Percentiles rank a stretch among this genome's conserved stretches.
Conservation (phyloP, 2,329 filamentous ascomycete genomes). For the Alternaria burnsii region DNA sequence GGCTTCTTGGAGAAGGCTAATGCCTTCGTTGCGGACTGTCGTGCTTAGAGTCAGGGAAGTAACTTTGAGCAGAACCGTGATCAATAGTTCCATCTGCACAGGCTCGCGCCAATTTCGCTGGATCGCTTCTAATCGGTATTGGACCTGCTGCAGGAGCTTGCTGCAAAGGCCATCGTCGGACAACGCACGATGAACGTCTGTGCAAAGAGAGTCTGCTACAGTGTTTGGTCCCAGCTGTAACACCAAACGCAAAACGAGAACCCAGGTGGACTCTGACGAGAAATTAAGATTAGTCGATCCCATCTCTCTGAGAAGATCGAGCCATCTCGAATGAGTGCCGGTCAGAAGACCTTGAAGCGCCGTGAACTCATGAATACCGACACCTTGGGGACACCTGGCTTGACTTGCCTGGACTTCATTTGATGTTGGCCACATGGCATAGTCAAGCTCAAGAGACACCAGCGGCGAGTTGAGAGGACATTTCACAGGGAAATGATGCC, state of each 20-base stretch:
- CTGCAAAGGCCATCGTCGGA: conserved; percentile 60
- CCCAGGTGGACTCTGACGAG: conserved; percentile 60
- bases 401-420: conserved; percentile 64
- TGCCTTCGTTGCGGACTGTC: conserved; percentile 12
- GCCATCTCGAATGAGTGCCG: conserved; percentile 59
- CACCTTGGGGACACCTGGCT: conserved; percentile 55
- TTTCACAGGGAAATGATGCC: conserved; percentile 55
- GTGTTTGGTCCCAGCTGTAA: conserved; percentile 64
- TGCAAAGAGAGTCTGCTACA: conserved; percentile 18
- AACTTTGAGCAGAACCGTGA: conserved; percentile 60
- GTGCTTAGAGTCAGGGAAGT: conserved; percentile 37
- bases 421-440: conserved; percentile 57
- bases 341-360: conserved; percentile 61
- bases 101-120: conserved; percentile 67
- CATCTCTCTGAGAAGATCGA: conserved; percentile 60
- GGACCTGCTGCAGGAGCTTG: conserved; percentile 59
- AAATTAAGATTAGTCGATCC: conserved; percentile 67
- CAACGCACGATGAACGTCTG: conserved; percentile 62
- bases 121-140: conserved; percentile 58
- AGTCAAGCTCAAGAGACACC: conserved; percentile 5
- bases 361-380: conserved; percentile 63
- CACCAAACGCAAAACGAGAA: conserved; percentile 62
- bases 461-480: conserved; percentile 52
- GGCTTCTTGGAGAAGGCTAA: conserved; percentile 51
- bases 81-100: conserved; percentile 65